phyloP scores from a whole-genome alignment of 441 rosid genomes.

The Jatropha multifida region DNA sequence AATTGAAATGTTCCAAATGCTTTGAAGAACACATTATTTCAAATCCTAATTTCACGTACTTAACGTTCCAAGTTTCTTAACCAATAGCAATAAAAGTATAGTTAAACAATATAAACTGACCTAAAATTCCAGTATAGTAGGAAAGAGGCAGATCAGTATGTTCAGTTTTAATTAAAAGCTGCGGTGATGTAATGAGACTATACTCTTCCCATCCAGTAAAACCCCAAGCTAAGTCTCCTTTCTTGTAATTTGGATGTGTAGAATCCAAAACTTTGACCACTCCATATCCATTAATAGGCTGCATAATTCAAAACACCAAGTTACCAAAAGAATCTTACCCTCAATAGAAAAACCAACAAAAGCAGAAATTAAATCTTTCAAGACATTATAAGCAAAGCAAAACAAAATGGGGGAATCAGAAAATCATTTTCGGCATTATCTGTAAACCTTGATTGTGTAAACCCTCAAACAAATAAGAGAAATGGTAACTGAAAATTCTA shows the following conservation, averaged over 20 bases:
- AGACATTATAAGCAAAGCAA: not conserved
- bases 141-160: conserved; percentile 64
- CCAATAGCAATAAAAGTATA: not conserved
- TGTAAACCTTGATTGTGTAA: too few species aligned
- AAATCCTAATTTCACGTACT: not conserved
- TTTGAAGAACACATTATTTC: not conserved
- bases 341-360: too few species aligned
- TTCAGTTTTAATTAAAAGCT: conserved; percentile 54
- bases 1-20: not conserved
- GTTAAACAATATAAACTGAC: conserved; percentile 32
- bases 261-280: conserved; percentile 68
- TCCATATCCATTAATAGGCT: conserved; percentile 76
- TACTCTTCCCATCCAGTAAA: conserved; percentile 78
- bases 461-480: too few species aligned
- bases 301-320: conserved; percentile 24
- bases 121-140: conserved; percentile 79
- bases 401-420: too few species aligned
- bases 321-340: not conserved
- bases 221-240: conserved; percentile 67
- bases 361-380: not conserved
- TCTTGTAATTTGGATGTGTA: conserved; percentile 49
- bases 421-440: too few species aligned
- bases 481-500: not conserved
- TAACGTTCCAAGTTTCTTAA: not conserved
- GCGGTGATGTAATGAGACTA: conserved; percentile 46